A percentile compares a stretch with the other conserved stretches of the same genome.
Conservation (phyloP, 345 rosid species). For the Erucastrum elatum region DNA sequence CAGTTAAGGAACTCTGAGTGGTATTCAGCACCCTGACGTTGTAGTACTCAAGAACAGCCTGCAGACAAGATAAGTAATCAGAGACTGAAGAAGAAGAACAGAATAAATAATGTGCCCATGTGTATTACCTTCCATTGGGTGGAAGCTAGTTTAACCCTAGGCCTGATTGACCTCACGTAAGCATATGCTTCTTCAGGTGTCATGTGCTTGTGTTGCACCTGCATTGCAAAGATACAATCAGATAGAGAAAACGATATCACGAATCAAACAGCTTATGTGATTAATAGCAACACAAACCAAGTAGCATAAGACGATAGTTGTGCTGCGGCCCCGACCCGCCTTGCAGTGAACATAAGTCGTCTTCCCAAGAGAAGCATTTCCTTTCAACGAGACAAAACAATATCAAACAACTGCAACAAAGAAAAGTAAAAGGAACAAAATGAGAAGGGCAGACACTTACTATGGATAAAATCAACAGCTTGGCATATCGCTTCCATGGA, state of each 20-base stretch:
- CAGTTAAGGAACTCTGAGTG: slow-evolving; percentile 19
- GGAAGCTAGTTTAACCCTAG: slow-evolving; percentile 86
- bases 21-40: slow-evolving; percentile 45
- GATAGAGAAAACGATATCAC: not conserved
- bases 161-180: slow-evolving; percentile 77
- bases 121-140: slow-evolving; percentile 81
- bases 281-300: slow-evolving; percentile 52
- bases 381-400: slow-evolving; percentile 42
- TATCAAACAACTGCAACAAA: not conserved
- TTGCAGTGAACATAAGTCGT: slow-evolving; percentile 96
- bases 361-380: slow-evolving; percentile 53
- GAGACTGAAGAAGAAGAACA: not conserved
- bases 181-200: slow-evolving; percentile 80
- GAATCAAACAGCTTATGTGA: not conserved
- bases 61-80: slow-evolving; percentile 18
- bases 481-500: slow-evolving; percentile 69
- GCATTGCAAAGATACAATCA: slow-evolving; percentile 18
- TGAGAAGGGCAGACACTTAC: slow-evolving; percentile 45
- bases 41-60: slow-evolving; percentile 92
- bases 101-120: not conserved
- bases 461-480: slow-evolving; percentile 82
- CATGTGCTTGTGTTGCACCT: slow-evolving; percentile 88
- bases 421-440: not conserved
- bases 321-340: slow-evolving; percentile 99
- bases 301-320: slow-evolving; percentile 89